Base-by-base conservation (phyloP, 257 asterid genomes). In the Coffea canephora region DNA sequence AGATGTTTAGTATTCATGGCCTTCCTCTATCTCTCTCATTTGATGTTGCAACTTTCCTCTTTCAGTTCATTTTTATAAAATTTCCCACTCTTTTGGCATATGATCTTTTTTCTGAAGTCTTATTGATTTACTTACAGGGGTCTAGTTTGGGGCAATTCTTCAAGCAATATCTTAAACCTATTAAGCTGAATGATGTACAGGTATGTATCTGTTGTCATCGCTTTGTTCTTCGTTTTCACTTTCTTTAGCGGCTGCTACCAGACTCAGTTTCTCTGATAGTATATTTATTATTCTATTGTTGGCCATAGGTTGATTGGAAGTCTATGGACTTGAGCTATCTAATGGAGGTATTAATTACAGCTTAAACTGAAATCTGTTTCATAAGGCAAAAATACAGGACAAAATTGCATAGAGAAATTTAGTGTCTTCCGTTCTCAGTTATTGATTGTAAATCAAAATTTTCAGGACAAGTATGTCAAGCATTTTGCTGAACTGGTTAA, bases 101-200 rank as follows among this genome's bases (percentile, higher is more conserved):
- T 75, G 49, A 36, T 36, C 5, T 82, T 71, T 43, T 79, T 76
- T 69, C 57, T 80, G 52, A 81, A 69, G 81, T 72, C 27, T 79
- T 25, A 39, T 43, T 64, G 16, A 65, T 76, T 48, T 76, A 61
- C 45, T 66, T 83, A 66, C 83, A 96, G 97, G 99, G 98, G 85
- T 96, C 98, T 74, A 94, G 99, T 82, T 80, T 96, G 97, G 98
- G 99, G 82, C 99, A 94, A 87, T 96, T 94, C 85, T 96, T 92
- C 88, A 85, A 85, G 80, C 95, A 92, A 65, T 96, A 94, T 91
- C 99, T 96, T 36, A 94, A 92, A 86, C 97, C 98, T 79, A 96
- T 96, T 85, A 96, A 90, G 81, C 94, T 94, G 90, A 96, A 96
- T 69, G 94, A 92, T 75, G 91, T 91, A 84, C 91, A 90, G 97